Percentiles rank a stretch among this genome's conserved stretches.
These are phyloP conservation scores for Rosa lucieae DNA, from an alignment of 306 rosid genomes.

Conservation along the genomic window DNA sequence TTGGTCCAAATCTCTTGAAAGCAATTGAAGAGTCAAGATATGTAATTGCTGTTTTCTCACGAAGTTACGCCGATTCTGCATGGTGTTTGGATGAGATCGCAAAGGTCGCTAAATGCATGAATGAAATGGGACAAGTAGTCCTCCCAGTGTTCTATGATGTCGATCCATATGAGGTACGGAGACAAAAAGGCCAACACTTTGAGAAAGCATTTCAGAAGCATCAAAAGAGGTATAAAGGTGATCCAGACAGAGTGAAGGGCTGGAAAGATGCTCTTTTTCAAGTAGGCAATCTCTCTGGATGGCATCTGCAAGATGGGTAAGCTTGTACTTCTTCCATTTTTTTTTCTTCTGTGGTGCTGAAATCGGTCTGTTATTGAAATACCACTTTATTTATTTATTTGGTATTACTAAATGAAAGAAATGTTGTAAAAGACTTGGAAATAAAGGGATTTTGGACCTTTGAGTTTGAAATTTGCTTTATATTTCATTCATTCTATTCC, in stretches of 20 bases:
- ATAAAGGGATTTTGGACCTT: too few species aligned
- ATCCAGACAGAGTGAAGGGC: not conserved
- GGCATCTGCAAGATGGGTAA: not conserved
- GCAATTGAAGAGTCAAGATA: not conserved
- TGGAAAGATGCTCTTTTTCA: not conserved
- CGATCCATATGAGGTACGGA: not conserved
- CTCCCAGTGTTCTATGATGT: not conserved
- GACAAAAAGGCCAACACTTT: not conserved
- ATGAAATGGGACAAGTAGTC: not conserved
- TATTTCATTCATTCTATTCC: not conserved
- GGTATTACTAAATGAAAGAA: too few species aligned
- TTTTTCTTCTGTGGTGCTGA: not conserved
- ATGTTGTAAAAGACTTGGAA: too few species aligned
- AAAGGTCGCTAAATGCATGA: not conserved
- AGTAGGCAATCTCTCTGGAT: not conserved
- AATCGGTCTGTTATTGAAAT: too few species aligned
- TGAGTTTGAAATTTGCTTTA: too few species aligned
- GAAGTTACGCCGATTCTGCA: not conserved
- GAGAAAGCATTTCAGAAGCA: not conserved
- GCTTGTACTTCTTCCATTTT: not conserved
- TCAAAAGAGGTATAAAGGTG: not conserved
- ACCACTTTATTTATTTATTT: too few species aligned
- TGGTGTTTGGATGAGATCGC: constrained; percentile 10
- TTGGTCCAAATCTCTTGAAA: too few species aligned
- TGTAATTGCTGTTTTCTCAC: not conserved